Conservation (phyloP, 306 rosid genomes). For the Heteromeles arbutifolia region DNA sequence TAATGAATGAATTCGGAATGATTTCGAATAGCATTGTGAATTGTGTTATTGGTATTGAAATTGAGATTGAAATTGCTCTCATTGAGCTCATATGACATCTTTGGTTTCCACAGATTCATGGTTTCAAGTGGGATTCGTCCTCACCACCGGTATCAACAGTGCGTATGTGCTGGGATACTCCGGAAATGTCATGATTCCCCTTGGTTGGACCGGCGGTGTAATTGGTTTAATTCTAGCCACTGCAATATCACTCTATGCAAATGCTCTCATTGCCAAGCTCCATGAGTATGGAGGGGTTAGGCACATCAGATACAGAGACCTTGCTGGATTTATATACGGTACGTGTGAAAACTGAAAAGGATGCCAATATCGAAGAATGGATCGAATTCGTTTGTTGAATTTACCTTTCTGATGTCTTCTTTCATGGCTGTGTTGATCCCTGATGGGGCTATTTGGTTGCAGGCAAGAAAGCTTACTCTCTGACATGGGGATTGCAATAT, state of each 20-base stretch:
- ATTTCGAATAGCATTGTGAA: not conserved
- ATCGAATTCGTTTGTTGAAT: not conserved
- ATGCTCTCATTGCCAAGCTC: constrained; percentile 75
- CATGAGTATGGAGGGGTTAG: constrained; percentile 86
- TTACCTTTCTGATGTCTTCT: not conserved
- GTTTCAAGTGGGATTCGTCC: constrained; percentile 85
- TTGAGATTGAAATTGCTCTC: not conserved
- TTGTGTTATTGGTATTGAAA: not conserved
- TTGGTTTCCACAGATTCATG: constrained; percentile 48
- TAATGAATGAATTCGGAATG: not conserved
- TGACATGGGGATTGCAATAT: constrained; percentile 87
- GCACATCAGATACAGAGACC: constrained; percentile 94
- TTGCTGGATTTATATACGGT: constrained; percentile 85
- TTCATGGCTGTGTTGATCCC: not conserved
- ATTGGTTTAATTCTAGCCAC: constrained; percentile 69
- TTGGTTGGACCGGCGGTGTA: constrained; percentile 74
- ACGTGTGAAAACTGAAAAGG: constrained; percentile 5
- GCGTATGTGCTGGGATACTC: constrained; percentile 91
- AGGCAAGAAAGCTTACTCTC: constrained; percentile 74
- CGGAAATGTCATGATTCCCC: constrained; percentile 80
- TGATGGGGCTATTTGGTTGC: constrained; percentile 13
- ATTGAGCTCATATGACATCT: not conserved
- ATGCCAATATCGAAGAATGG: not conserved
- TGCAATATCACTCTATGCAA: constrained; percentile 70
- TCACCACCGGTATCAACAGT: constrained; percentile 86